phyloP scores from a whole-genome alignment of 2,329 filamentous ascomycete species.

The Aspergillus tamarii region DNA sequence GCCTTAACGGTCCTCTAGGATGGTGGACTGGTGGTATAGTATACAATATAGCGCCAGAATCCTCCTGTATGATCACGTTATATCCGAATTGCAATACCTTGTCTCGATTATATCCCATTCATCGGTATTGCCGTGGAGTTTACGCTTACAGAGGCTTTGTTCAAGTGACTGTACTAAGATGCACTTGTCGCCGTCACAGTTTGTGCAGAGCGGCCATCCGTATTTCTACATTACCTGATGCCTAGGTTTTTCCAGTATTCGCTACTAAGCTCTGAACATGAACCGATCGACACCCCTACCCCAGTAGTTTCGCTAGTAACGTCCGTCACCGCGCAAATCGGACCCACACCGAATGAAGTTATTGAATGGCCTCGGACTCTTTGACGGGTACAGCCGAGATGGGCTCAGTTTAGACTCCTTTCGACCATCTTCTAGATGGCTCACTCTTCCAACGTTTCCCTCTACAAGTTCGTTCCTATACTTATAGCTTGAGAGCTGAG shows the following conservation, averaged over 20 bases:
- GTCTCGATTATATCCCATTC: background rate
- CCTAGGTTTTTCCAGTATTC: too few relatives aligned
- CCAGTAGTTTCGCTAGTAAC: too few relatives aligned
- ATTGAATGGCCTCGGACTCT: background rate
- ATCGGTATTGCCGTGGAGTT: background rate
- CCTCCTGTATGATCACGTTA: too few relatives aligned
- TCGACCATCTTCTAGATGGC: background rate
- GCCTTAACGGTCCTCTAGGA: too few relatives aligned
- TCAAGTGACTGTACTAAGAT: background rate
- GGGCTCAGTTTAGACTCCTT: background rate
- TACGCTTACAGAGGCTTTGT: background rate
- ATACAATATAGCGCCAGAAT: too few relatives aligned
- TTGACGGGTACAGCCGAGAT: background rate
- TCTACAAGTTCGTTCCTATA: background rate
- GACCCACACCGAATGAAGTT: too few relatives aligned
- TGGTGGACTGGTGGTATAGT: too few relatives aligned
- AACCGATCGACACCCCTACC: too few relatives aligned
- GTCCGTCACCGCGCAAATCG: too few relatives aligned
- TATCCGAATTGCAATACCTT: background rate
- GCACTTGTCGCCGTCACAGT: background rate
- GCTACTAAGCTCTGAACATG: too few relatives aligned
- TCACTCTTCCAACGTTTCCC: background rate
- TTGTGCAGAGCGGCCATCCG: too few relatives aligned
- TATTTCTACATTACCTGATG: background rate
- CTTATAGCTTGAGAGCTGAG: background rate